Base-by-base conservation (phyloP, 1,284 basidiomycete genomes). In the Pholiota adiposa region DNA sequence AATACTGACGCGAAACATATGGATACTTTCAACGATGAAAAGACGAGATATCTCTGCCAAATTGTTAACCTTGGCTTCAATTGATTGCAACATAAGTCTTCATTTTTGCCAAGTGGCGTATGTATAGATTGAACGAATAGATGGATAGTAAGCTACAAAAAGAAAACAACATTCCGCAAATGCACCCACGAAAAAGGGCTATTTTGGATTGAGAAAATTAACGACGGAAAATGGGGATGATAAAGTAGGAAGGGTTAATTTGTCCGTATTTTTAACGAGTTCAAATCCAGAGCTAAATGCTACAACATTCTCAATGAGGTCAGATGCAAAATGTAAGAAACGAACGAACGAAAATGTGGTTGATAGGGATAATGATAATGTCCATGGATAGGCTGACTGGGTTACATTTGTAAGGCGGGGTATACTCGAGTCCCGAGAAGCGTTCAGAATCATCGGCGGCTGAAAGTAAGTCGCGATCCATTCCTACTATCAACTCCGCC, bases 391-490 rank as follows among this genome's bases (percentile, higher is more conserved):
- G 23, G 14, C 5, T 40, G 23, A 14, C n/a, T 25, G 12, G 44
- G 25, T 46, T 46, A 46, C 21, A 23, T 12, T 3, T 25, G n/a
- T 41, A 38, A 3, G 16, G 36, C 14, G 23, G 44, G 44, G 40
- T 43, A 43, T 43, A 43, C 40, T 43, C 40, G 40, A 21, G 18
- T 43, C 14, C 16, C 3, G 8, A 18, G 11, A 41, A 21, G 4
- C 4, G 8, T 38, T 4, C 36, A 38, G 40, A 43, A 21, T 36
- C 56, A 65, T 34, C 60, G 63, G n/a, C 64, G 64, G 38, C 54
- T 65, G 59, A 69, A 69, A 3, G 67, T 69, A 23, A 69, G 50
- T 36, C 65, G 59, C 18, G 64, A 63, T 31, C 29, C 49, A 23
- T 64, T 66, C 27, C 55, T 59, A 29, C 50, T 48, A 38, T 53